phyloP scores from a whole-genome alignment of 345 rosid genomes.

The Punica granatum region DNA sequence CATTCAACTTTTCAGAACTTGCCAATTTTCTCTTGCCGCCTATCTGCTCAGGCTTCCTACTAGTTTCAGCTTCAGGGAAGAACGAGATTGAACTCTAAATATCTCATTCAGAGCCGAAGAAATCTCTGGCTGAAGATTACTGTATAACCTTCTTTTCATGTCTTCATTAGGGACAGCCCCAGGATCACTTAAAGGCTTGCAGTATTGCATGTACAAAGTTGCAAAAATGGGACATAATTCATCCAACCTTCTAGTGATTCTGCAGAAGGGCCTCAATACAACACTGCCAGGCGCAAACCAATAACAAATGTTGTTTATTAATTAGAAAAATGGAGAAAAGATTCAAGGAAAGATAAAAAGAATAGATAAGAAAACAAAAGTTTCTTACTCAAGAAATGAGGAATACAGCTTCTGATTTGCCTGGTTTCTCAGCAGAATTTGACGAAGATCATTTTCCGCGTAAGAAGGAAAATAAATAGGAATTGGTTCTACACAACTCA shows the following conservation, averaged over 20 bases:
- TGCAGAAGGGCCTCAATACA: slow-evolving; percentile 63
- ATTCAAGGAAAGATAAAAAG: not conserved
- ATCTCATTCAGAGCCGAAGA: slow-evolving; percentile 55
- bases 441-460: slow-evolving; percentile 63
- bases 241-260: slow-evolving; percentile 63
- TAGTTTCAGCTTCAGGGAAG: slow-evolving; percentile 33
- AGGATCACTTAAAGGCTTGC: slow-evolving; percentile 64
- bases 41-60: slow-evolving; percentile 28
- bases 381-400: slow-evolving; percentile 76
- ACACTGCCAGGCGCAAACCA: slow-evolving; percentile 34
- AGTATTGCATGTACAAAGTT: slow-evolving; percentile 48
- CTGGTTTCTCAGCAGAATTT: slow-evolving; percentile 59
- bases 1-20: slow-evolving; percentile 28
- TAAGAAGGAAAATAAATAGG: slow-evolving; percentile 67
- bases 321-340: not conserved
- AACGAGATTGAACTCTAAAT: slow-evolving; percentile 39
- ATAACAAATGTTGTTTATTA: not conserved
- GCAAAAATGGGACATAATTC: slow-evolving; percentile 54
- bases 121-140: slow-evolving; percentile 55
- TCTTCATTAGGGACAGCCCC: slow-evolving; percentile 51
- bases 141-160: slow-evolving; percentile 66
- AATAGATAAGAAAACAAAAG: not conserved
- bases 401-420: slow-evolving; percentile 52
- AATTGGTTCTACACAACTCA: slow-evolving; percentile 61
- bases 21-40: slow-evolving; percentile 26